Evolutionary conservation across 768 basidiomycete species (phyloP).

Genomic region (Sarcomyxa edulis): DNA sequence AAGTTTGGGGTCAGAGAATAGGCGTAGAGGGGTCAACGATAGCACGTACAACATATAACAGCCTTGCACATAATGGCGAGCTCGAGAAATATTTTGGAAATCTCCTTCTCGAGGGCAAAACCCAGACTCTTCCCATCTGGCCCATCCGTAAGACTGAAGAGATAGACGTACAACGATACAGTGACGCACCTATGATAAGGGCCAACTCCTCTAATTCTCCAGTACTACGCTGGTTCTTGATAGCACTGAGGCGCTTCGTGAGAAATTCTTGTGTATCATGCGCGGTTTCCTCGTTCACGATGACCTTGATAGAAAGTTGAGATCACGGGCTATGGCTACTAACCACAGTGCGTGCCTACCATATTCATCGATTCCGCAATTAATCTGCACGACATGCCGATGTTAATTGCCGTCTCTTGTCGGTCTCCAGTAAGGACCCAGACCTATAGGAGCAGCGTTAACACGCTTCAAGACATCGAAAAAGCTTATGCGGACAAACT

Average conservation of each 20-base stretch:
- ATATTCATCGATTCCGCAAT: slow-evolving; percentile 99
- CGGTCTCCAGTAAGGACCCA: slow-evolving; percentile 98
- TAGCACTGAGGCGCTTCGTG: slow-evolving; percentile 82
- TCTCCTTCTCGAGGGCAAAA: slow-evolving; percentile 89
- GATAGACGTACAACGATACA: neutral
- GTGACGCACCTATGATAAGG: slow-evolving; percentile 76
- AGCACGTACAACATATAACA: slow-evolving; percentile 85
- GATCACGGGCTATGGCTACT: no score
- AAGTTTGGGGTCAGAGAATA: slow-evolving; percentile 6
- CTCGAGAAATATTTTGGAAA: slow-evolving; percentile 88
- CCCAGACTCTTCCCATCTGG: slow-evolving; percentile 92
- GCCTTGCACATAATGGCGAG: slow-evolving; percentile 98
- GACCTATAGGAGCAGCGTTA: slow-evolving; percentile 41
- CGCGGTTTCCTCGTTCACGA: slow-evolving; percentile 86
- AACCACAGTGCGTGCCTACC: slow-evolving; percentile 37
- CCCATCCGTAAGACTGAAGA: slow-evolving; percentile 7
- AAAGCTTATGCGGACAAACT: slow-evolving; percentile 33
- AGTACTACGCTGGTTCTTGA: slow-evolving; percentile 86
- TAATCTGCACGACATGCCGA: slow-evolving; percentile 94
- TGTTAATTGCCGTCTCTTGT: slow-evolving; percentile 99
- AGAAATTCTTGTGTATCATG: slow-evolving; percentile 83
- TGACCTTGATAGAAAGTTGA: slow-evolving; percentile 52
- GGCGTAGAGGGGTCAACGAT: neutral
- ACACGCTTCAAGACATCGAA: neutral
- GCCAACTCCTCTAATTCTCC: slow-evolving; percentile 96